A percentile compares a stretch with the other conserved stretches of the same genome.
Conservation (phyloP, 2,329 filamentous ascomycete genomes). For the Ophiostoma australiae region DNA sequence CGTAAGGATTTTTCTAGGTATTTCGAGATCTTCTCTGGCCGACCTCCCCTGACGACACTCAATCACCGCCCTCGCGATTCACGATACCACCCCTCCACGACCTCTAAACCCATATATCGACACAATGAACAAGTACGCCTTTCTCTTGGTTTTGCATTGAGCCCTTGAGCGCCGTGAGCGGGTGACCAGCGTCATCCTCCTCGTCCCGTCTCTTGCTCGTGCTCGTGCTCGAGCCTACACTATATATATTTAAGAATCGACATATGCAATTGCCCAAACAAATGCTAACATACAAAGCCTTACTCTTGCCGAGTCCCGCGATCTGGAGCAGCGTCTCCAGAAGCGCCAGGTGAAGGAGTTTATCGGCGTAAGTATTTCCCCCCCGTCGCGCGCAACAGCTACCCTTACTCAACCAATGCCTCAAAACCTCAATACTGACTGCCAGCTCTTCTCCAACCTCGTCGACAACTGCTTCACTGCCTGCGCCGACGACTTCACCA, state of each 20-base stretch:
- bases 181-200: neutral
- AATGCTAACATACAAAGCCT: constrained; percentile 20
- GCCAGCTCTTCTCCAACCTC: constrained; percentile 58
- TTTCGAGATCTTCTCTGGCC: constrained; percentile 3
- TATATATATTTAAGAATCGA: neutral
- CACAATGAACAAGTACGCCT: constrained; percentile 5
- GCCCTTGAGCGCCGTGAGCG: neutral
- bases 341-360: constrained; percentile 99
- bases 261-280: neutral
- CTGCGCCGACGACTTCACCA: constrained; percentile 98
- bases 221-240: neutral
- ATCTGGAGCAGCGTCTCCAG: constrained; percentile 92
- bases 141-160: no score
- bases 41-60: constrained; percentile 3
- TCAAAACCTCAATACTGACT: neutral
- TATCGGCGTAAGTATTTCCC: constrained; percentile 68
- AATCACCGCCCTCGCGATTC: neutral
- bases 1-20: constrained; percentile 15
- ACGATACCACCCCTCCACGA: neutral
- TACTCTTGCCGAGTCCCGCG: constrained; percentile 52
- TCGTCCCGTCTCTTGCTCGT: no score
- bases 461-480: constrained; percentile 91
- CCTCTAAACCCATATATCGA: neutral
- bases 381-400: no score
- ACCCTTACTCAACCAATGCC: neutral